Evolutionary conservation across 768 basidiomycete genomes (phyloP).

Genomic region (Melanogaster broomeanus): DNA sequence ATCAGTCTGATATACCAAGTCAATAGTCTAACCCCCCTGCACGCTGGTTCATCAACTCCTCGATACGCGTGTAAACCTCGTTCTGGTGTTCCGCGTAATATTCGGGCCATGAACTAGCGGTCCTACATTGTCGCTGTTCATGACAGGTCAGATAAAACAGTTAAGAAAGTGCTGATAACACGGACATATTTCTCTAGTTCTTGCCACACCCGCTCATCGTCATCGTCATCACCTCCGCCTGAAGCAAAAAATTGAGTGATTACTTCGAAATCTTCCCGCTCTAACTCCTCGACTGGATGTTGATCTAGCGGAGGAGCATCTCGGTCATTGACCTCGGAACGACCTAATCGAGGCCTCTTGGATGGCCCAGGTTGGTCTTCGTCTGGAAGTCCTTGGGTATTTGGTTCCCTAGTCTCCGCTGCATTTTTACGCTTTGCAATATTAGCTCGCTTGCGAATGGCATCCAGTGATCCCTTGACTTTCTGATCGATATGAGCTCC

Average conservation of each 20-base stretch:
- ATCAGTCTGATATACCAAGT: neutral
- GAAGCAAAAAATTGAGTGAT: conserved; percentile 58
- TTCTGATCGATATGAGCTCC: conserved; percentile 34
- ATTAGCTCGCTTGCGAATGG: conserved; percentile 48
- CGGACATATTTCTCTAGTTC: conserved; percentile 48
- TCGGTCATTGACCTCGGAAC: neutral
- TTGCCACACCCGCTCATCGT: conserved; percentile 54
- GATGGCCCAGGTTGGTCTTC: neutral
- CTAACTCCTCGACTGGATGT: conserved; percentile 6
- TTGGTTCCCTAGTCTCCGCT: neutral
- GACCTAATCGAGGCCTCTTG: conserved; percentile 1
- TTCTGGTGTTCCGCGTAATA: conserved; percentile 50
- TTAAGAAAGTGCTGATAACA: conserved; percentile 3
- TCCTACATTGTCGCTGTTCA: conserved; percentile 40
- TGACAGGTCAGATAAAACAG: neutral
- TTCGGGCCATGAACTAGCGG: conserved; percentile 47
- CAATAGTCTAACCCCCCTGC: conserved; percentile 7
- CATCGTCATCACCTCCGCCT: conserved; percentile 47
- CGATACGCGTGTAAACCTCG: conserved; percentile 44
- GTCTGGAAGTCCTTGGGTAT: neutral
- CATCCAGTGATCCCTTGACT: conserved; percentile 43
- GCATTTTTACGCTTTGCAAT: conserved; percentile 49
- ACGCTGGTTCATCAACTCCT: conserved; percentile 27
- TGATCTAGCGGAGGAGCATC: neutral
- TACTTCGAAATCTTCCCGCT: conserved; percentile 47